Evolutionary conservation across 169 alveolate species (phyloP).

Genomic region (Ichthyophthirius multifiliis): DNA sequence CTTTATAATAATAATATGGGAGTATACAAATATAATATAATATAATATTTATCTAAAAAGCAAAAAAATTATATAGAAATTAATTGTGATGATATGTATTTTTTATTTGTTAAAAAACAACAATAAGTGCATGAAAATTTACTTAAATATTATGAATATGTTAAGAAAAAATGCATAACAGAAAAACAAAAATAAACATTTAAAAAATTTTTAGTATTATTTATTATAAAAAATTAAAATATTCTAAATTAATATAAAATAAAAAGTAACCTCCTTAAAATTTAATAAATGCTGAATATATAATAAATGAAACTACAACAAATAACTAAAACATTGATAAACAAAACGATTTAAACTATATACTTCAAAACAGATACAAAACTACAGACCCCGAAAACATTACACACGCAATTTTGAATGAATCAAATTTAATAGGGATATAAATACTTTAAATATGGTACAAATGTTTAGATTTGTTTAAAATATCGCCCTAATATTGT

Average conservation of each 20-base stretch:
- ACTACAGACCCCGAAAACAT: slow-evolving; percentile 37
- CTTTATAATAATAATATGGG: no score
- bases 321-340: background rate
- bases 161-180: slow-evolving; percentile 18
- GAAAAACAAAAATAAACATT: slow-evolving; percentile 23
- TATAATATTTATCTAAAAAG: background rate
- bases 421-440: slow-evolving; percentile 14
- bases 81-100: slow-evolving; percentile 20
- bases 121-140: slow-evolving; percentile 14
- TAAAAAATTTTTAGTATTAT: slow-evolving; percentile 27
- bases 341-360: slow-evolving; percentile 10
- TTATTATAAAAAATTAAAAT: no score
- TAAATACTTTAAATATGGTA: no score
- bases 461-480: no score
- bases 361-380: slow-evolving; percentile 17
- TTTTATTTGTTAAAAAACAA: slow-evolving; percentile 1
- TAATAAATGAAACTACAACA: slow-evolving; percentile 5
- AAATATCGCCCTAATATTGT: no score
- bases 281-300: slow-evolving; percentile 28
- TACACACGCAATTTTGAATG: slow-evolving; percentile 25
- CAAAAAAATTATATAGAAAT: background rate
- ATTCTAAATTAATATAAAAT: no score
- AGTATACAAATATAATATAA: background rate
- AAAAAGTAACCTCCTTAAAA: slow-evolving; percentile 28
- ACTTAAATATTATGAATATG: slow-evolving; percentile 8